Conservation (phyloP, 2,329 filamentous ascomycete genomes). For the Hypocrella siamensis region DNA sequence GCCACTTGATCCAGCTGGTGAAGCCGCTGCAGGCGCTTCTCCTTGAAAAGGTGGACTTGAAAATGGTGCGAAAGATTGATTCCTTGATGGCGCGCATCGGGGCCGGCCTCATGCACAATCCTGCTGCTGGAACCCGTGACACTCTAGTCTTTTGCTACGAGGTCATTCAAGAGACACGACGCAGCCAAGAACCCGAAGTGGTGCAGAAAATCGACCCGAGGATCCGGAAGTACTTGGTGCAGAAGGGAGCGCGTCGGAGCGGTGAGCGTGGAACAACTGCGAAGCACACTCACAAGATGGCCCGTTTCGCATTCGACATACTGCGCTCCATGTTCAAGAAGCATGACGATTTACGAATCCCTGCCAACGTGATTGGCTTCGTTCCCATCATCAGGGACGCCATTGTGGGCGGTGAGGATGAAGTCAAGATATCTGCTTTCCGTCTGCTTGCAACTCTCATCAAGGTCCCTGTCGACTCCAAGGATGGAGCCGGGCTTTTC, state of each 20-base stretch:
- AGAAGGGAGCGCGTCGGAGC: constrained; percentile 62
- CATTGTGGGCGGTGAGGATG: constrained; percentile 70
- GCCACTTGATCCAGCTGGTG: constrained; percentile 58
- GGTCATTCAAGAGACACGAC: constrained; percentile 75
- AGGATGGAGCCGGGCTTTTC: constrained; percentile 46
- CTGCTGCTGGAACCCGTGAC: constrained; percentile 61
- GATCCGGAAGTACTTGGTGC: constrained; percentile 62
- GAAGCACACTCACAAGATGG: constrained; percentile 74
- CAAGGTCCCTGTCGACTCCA: constrained; percentile 66
- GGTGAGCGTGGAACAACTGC: constrained; percentile 56
- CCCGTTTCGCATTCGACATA: constrained; percentile 76
- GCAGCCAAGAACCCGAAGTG: constrained; percentile 35
- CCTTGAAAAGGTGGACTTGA: constrained; percentile 68
- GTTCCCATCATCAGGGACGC: constrained; percentile 80
- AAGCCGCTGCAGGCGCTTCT: constrained; percentile 65
- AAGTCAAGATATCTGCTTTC: constrained; percentile 80
- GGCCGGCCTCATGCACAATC: constrained; percentile 68
- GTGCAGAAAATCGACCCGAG: constrained; percentile 43
- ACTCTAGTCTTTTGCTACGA: constrained; percentile 93
- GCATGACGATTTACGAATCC: constrained; percentile 63
- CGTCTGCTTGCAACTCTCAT: constrained; percentile 73
- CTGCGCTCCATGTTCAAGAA: constrained; percentile 77
- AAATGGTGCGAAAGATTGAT: constrained; percentile 79
- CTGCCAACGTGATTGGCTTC: constrained; percentile 69
- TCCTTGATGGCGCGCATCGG: constrained; percentile 72